These are phyloP conservation scores for Phanerochaete carnosa DNA, from an alignment of 768 basidiomycete genomes.

Conservation along the genomic window DNA sequence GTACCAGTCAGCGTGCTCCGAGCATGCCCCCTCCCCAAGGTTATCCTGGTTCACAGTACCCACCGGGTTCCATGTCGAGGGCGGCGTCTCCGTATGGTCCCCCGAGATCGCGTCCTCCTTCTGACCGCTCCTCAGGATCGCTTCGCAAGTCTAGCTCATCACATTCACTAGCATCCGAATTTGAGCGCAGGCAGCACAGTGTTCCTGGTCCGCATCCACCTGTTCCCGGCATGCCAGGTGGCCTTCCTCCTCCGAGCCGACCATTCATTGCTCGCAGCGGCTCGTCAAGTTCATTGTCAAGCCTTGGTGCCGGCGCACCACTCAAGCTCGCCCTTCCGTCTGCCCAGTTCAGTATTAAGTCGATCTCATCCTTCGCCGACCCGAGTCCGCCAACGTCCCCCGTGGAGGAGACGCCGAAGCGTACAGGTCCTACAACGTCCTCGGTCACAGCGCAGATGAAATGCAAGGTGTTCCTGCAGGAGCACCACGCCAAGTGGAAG, in stretches of 20 bases:
- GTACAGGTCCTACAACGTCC: constrained; percentile 69
- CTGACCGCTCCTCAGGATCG: constrained; percentile 26
- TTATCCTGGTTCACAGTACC: constrained; percentile 7
- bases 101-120: constrained; percentile 18
- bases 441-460: constrained; percentile 89
- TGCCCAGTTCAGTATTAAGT: constrained; percentile 49
- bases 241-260: constrained; percentile 26
- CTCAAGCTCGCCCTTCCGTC: constrained; percentile 60
- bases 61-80: not conserved
- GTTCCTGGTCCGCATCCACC: constrained; percentile 32
- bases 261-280: constrained; percentile 22
- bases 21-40: constrained; percentile 6
- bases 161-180: constrained; percentile 54
- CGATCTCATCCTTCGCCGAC: constrained; percentile 50
- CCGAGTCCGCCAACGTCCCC: constrained; percentile 88
- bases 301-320: constrained; percentile 14
- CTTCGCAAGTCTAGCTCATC: constrained; percentile 55
- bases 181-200: constrained; percentile 28
- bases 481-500: constrained; percentile 98
- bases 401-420: constrained; percentile 46
- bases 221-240: constrained; percentile 35
- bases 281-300: constrained; percentile 27
- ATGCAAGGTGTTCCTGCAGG: constrained; percentile 96
- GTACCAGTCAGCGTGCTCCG: constrained; percentile 1
- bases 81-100: constrained; percentile 4